These are phyloP conservation scores for Ambrosia artemisiifolia DNA, from an alignment of 129 eudicot genomes.

Conservation along the genomic window DNA sequence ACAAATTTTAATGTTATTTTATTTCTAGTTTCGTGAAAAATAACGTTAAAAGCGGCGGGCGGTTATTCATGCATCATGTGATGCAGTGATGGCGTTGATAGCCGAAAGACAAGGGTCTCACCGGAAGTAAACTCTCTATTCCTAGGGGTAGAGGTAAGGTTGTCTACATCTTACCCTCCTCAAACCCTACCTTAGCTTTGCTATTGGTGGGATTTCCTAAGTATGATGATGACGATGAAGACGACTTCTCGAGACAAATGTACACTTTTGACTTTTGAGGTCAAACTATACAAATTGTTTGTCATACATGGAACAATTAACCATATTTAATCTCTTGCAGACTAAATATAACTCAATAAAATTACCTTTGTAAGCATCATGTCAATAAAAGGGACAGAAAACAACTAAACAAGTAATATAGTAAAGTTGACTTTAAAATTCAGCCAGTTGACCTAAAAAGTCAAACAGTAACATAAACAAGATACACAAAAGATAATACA, in stretches of 20 bases:
- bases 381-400: background rate
- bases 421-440: background rate
- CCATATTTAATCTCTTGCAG: background rate
- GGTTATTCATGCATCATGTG: no score
- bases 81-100: no score
- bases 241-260: background rate
- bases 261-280: slow-evolving; percentile 15
- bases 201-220: no score
- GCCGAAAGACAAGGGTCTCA: no score
- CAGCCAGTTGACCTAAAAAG: slow-evolving; percentile 15
- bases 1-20: no score
- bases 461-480: background rate
- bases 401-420: background rate
- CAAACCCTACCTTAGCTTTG: no score
- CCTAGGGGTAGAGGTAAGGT: no score
- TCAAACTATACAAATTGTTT: background rate
- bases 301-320: background rate
- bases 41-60: no score
- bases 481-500: background rate
- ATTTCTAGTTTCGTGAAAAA: no score
- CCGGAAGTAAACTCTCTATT: no score
- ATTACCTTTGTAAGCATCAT: background rate
- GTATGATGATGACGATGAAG: no score
- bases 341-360: background rate
- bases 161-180: no score